Evolutionary conservation across 1,139 yeast genomes (phyloP).

Genomic region (Candida sojae): DNA sequence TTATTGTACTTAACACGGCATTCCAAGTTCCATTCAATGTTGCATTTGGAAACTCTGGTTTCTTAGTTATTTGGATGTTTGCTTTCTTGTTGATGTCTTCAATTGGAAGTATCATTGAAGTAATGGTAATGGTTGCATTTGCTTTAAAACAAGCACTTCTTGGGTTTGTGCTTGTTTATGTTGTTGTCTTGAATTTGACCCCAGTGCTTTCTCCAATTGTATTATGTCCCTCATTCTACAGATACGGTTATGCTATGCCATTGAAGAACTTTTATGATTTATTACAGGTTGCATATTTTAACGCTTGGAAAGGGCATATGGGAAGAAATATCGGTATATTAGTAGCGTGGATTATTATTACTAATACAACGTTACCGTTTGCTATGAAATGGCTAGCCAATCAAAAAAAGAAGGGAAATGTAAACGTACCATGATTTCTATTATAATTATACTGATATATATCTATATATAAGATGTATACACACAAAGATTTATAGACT

Average conservation of each 20-base stretch:
- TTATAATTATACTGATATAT: too few relatives aligned
- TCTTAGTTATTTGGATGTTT: slow-evolving; percentile 63
- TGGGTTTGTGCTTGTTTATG: slow-evolving; percentile 49
- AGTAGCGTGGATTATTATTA: slow-evolving; percentile 46
- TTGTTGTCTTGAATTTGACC: slow-evolving; percentile 46
- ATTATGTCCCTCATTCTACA: slow-evolving; percentile 45
- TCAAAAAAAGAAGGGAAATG: slow-evolving; percentile 15
- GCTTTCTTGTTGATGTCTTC: slow-evolving; percentile 49
- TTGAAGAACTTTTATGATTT: slow-evolving; percentile 48
- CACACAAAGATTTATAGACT: not conserved
- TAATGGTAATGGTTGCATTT: slow-evolving; percentile 37
- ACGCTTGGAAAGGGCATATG: slow-evolving; percentile 46
- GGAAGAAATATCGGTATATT: slow-evolving; percentile 51
- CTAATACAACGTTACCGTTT: slow-evolving; percentile 42
- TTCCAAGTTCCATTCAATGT: slow-evolving; percentile 35
- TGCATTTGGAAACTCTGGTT: slow-evolving; percentile 54
- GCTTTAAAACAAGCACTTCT: slow-evolving; percentile 42
- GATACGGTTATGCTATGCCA: slow-evolving; percentile 57
- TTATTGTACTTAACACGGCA: slow-evolving; percentile 44
- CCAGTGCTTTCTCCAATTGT: slow-evolving; percentile 51
- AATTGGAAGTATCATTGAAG: slow-evolving; percentile 53
- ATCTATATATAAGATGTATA: too few relatives aligned
- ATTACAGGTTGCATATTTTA: slow-evolving; percentile 45
- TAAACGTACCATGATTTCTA: too few relatives aligned
- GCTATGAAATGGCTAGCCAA: slow-evolving; percentile 27